Evolutionary conservation across 345 rosid genomes (phyloP).

Genomic region (Citropsis articulata): DNA sequence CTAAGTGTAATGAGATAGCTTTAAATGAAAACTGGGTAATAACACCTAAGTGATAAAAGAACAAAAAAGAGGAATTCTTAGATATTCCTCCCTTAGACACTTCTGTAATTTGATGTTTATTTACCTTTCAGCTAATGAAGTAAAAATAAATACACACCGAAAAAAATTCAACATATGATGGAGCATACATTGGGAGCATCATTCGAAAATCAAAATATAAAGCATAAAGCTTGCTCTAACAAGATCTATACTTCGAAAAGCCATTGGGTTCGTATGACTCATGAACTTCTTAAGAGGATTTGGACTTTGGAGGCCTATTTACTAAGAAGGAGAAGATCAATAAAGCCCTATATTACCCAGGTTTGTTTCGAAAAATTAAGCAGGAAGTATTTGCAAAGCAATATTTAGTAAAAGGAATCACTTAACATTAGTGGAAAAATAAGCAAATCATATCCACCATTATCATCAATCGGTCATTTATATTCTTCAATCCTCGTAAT

Average conservation of each 20-base stretch:
- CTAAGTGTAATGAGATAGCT: too few species aligned
- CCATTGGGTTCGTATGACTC: background rate
- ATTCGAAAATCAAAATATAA: too few species aligned
- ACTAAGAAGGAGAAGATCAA: background rate
- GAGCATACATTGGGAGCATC: too few species aligned
- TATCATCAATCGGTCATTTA: constrained; percentile 1
- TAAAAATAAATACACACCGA: too few species aligned
- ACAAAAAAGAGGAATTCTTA: too few species aligned
- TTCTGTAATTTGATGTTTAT: too few species aligned
- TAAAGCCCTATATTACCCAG: background rate
- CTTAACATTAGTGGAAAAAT: constrained; percentile 10
- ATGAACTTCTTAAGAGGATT: background rate
- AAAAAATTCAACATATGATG: too few species aligned
- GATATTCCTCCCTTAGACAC: too few species aligned
- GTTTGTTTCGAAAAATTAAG: background rate
- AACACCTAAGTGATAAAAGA: too few species aligned
- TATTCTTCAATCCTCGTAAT: background rate
- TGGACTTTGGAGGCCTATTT: background rate
- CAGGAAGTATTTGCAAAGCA: background rate
- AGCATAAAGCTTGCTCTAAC: background rate
- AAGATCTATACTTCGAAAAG: background rate
- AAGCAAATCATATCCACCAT: background rate
- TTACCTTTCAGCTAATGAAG: too few species aligned
- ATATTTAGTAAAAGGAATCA: background rate
- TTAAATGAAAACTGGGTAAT: too few species aligned